Percentiles rank a stretch among this genome's conserved stretches.
Conservation (phyloP, 202 grass and related monocot genomes). For the Tripidium arundinaceum region DNA sequence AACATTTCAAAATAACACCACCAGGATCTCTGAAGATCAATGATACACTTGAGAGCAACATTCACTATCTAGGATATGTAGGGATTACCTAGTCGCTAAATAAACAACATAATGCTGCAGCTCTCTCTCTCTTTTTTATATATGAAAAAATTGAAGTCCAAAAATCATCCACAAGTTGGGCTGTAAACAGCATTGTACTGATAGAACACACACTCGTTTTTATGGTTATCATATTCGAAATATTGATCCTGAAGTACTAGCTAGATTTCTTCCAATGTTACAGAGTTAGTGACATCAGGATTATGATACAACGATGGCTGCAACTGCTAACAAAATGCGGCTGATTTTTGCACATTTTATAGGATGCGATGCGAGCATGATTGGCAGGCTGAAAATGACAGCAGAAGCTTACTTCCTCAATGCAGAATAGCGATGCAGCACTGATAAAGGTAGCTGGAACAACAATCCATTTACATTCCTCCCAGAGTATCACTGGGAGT, state of each 20-base stretch:
- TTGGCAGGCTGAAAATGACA: background rate
- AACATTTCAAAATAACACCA: background rate
- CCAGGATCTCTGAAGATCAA: background rate
- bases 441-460: constrained; percentile 93
- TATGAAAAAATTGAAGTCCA: background rate
- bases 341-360: background rate
- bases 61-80: background rate
- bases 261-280: background rate
- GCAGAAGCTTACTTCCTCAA: constrained; percentile 84
- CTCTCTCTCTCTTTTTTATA: background rate
- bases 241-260: background rate
- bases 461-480: constrained; percentile 94
- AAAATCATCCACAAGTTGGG: background rate
- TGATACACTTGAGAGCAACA: background rate
- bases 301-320: background rate
- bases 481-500: constrained; percentile 88
- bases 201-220: background rate
- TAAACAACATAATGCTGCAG: background rate
- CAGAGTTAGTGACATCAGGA: background rate
- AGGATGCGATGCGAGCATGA: background rate
- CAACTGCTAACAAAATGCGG: background rate
- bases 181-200: background rate
- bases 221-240: background rate
- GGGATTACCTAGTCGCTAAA: background rate
- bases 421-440: constrained; percentile 93